Evolutionary conservation across 1,284 basidiomycete species (phyloP).

Genomic region (Sphaerobolus stellatus): DNA sequence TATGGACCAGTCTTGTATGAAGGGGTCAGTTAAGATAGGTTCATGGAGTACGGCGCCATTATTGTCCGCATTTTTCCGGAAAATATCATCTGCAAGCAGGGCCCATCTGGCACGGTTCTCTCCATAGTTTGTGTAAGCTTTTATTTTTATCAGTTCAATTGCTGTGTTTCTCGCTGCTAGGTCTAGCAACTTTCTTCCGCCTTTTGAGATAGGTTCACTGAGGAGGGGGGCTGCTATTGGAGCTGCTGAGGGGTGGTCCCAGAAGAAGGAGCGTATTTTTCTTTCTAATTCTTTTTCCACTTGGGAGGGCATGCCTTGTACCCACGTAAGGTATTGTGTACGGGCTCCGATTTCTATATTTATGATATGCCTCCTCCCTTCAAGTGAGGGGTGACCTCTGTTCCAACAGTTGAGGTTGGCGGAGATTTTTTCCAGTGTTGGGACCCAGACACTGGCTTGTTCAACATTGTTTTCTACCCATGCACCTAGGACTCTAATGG

Average conservation of each 20-base stretch:
- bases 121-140: conserved; percentile 17
- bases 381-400: conserved; percentile 15
- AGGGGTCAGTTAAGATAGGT: conserved; percentile 4
- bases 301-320: conserved; percentile 23
- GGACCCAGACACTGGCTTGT: conserved; percentile 22
- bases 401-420: conserved; percentile 19
- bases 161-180: conserved; percentile 17
- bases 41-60: background rate
- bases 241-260: conserved; percentile 17
- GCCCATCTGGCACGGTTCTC: conserved; percentile 23
- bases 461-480: conserved; percentile 27
- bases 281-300: background rate
- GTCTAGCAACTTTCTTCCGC: background rate
- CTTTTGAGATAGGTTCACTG: background rate
- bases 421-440: conserved; percentile 7
- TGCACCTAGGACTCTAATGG: conserved; percentile 27
- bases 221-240: conserved; percentile 15
- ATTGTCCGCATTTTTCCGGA: background rate
- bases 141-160: conserved; percentile 24
- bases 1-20: background rate
- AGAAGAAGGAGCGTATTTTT: conserved; percentile 17
- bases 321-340: conserved; percentile 7
- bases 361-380: conserved; percentile 12
- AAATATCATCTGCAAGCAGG: conserved; percentile 16
- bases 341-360: background rate